A percentile compares a stretch with the other conserved stretches of the same genome.
These are phyloP conservation scores for Triticum aestivum DNA, from an alignment of 176 grass and related monocot genomes.

Conservation along the genomic window DNA sequence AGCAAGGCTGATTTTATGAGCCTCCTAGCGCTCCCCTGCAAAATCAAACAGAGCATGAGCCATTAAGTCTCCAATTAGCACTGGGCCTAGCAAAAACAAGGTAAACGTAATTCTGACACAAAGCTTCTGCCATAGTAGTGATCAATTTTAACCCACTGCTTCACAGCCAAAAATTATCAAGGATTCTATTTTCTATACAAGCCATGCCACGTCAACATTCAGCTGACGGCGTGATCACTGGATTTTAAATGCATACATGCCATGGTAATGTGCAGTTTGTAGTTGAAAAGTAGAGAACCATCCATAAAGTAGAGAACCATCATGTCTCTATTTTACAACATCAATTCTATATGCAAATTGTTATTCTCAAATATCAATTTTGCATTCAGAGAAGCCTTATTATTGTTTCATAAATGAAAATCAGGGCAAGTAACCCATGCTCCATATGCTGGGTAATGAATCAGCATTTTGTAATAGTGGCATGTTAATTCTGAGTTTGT, in stretches of 20 bases:
- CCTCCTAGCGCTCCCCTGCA: conserved; percentile 81
- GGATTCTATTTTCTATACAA: neutral
- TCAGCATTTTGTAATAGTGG: neutral
- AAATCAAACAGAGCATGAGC: conserved; percentile 26
- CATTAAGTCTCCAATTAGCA: neutral
- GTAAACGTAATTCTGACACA: neutral
- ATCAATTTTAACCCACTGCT: neutral
- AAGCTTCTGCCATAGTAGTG: neutral
- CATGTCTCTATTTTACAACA: neutral
- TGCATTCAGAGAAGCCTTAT: neutral
- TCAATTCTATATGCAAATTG: neutral
- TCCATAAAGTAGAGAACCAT: neutral
- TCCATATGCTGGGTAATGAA: neutral
- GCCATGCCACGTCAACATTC: neutral
- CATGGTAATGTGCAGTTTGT: neutral
- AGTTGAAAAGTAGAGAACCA: neutral
- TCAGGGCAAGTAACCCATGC: neutral
- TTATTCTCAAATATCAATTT: neutral
- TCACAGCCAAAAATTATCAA: neutral
- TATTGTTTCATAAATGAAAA: neutral
- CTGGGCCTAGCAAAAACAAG: neutral
- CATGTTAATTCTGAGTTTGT: neutral
- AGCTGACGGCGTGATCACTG: too few species aligned
- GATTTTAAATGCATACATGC: neutral
- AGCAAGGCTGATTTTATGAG: conserved; percentile 71